phyloP scores from a whole-genome alignment of 2,329 filamentous ascomycete genomes.

The Alternaria conjuncta region DNA sequence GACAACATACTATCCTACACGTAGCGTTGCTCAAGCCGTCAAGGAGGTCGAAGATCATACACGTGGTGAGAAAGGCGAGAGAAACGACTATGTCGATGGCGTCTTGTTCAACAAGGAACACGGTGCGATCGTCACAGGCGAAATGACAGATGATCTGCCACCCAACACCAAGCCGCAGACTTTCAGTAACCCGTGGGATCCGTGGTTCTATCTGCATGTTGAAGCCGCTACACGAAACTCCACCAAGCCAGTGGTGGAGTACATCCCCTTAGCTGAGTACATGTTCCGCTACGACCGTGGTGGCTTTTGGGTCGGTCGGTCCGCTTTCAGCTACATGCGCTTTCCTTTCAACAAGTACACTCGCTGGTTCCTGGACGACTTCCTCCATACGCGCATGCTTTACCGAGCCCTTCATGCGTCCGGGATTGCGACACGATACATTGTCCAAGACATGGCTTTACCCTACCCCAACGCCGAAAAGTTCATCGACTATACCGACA shows the following conservation, averaged over 20 bases:
- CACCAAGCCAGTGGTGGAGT: slow-evolving; percentile 54
- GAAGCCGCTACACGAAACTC: slow-evolving; percentile 47
- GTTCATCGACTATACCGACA: slow-evolving; percentile 53
- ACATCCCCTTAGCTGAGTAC: slow-evolving; percentile 69
- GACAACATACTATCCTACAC: slow-evolving; percentile 55
- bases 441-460: slow-evolving; percentile 68
- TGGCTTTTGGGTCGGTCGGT: slow-evolving; percentile 70
- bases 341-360: slow-evolving; percentile 70
- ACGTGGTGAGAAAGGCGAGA: slow-evolving; percentile 39
- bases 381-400: slow-evolving; percentile 69
- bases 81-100: slow-evolving; percentile 58
- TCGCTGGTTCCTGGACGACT: slow-evolving; percentile 65
- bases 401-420: slow-evolving; percentile 70
- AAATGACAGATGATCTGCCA: slow-evolving; percentile 49
- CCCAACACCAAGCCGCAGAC: slow-evolving; percentile 36
- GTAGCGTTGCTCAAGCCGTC: slow-evolving; percentile 52
- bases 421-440: slow-evolving; percentile 64
- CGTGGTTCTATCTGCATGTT: slow-evolving; percentile 61
- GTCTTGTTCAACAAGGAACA: slow-evolving; percentile 55
- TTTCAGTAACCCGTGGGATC: slow-evolving; percentile 55
- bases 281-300: slow-evolving; percentile 75
- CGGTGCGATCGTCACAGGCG: slow-evolving; percentile 54
- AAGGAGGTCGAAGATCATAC: slow-evolving; percentile 49
- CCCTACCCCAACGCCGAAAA: slow-evolving; percentile 52
- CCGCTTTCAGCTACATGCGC: slow-evolving; percentile 69